phyloP scores from a whole-genome alignment of 23 red algal species.

The Agarophyton chilense region DNA sequence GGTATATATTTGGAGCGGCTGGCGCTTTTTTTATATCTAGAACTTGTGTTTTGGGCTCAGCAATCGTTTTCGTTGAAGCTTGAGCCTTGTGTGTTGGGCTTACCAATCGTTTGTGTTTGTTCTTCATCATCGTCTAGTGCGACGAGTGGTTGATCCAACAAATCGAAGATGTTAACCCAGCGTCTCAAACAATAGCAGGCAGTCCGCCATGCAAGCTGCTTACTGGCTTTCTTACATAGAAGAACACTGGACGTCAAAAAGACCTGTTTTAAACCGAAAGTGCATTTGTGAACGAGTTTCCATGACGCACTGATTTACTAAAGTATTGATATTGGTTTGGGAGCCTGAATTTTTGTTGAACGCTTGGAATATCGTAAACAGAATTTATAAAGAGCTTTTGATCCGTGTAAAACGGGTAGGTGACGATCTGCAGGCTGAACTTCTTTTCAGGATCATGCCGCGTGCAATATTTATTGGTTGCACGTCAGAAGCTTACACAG shows the following conservation, averaged over 20 bases:
- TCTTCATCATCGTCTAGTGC: no score
- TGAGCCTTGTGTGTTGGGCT: no score
- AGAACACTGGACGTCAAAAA: background rate
- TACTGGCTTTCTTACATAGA: background rate
- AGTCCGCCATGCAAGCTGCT: background rate
- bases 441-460: constrained; percentile 22
- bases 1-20: background rate
- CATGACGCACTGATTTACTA: background rate
- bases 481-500: background rate
- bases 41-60: background rate
- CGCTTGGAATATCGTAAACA: background rate
- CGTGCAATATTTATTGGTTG: background rate
- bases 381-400: no score
- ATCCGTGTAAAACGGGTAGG: no score
- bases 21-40: background rate
- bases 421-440: no score
- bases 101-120: background rate
- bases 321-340: background rate
- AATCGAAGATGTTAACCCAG: background rate
- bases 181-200: background rate
- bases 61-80: no score
- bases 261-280: background rate
- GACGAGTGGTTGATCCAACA: constrained; percentile 13
- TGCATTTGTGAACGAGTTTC: background rate
- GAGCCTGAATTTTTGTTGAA: background rate